A percentile compares a stretch with the other conserved stretches of the same genome.
Conservation (phyloP, 176 grass and related monocot species). For the Ensete glaucum region DNA sequence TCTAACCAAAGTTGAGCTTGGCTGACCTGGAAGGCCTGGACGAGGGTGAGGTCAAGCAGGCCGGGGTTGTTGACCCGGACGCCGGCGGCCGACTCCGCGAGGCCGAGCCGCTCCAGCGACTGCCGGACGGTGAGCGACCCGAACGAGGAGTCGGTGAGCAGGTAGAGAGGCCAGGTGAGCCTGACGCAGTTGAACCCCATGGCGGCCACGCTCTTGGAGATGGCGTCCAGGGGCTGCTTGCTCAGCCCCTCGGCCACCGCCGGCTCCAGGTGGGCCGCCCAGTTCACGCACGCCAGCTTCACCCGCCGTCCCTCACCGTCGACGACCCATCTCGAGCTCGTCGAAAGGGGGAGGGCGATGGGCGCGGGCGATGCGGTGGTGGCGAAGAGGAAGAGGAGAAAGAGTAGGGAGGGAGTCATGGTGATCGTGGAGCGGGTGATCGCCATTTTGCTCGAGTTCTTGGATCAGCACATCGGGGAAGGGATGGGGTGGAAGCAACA, state of each 20-base stretch:
- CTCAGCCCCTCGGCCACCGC: constrained; percentile 66
- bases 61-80: constrained; percentile 56
- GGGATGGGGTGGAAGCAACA: background rate
- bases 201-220: constrained; percentile 49
- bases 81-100: constrained; percentile 61
- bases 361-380: background rate
- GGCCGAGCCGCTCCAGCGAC: constrained; percentile 55
- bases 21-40: constrained; percentile 54
- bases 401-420: background rate
- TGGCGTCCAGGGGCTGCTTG: constrained; percentile 52
- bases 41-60: constrained; percentile 69
- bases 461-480: background rate
- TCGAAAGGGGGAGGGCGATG: constrained; percentile 37
- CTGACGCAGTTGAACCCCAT: constrained; percentile 89
- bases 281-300: constrained; percentile 95
- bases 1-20: background rate
- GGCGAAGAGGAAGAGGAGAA: background rate
- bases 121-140: constrained; percentile 50
- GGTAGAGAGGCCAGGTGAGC: constrained; percentile 74
- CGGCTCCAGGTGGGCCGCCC: constrained; percentile 80
- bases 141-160: constrained; percentile 63
- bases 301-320: constrained; percentile 47
- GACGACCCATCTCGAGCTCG: constrained; percentile 74
- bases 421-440: background rate
- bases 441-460: background rate